Conservation (phyloP, 1,139 yeast species). For the Hansenula sp. region DNA sequence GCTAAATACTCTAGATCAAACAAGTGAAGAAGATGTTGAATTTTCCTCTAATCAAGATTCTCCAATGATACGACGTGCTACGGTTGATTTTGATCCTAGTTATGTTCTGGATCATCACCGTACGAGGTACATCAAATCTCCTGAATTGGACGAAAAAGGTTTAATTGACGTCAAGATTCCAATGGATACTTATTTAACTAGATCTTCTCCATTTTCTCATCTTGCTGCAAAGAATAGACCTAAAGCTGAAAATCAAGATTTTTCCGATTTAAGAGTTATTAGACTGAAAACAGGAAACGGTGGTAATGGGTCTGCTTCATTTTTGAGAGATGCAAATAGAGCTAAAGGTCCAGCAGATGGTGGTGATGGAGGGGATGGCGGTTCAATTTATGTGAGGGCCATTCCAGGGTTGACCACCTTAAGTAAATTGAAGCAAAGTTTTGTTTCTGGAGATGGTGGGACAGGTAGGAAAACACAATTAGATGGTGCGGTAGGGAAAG, state of each 20-base stretch:
- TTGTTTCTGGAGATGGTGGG: constrained; percentile 69
- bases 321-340: constrained; percentile 79
- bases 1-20: constrained; percentile 28
- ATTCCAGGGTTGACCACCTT: constrained; percentile 66
- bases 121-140: constrained; percentile 1
- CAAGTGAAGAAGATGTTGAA: not conserved
- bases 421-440: constrained; percentile 63
- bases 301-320: constrained; percentile 85
- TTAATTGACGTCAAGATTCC: constrained; percentile 28
- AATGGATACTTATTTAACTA: constrained; percentile 33
- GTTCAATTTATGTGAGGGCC: constrained; percentile 79
- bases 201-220: constrained; percentile 35
- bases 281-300: constrained; percentile 78
- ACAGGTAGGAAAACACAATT: constrained; percentile 73
- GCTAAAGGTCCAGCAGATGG: constrained; percentile 96
- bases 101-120: constrained; percentile 4
- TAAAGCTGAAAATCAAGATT: constrained; percentile 32
- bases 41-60: constrained; percentile 1
- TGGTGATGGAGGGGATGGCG: constrained; percentile 97
- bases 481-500: constrained; percentile 81
- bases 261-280: constrained; percentile 65
- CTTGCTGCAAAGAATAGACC: constrained; percentile 33
- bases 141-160: constrained; percentile 12
- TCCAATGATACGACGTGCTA: constrained; percentile 4
- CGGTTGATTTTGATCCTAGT: not conserved